These are phyloP conservation scores for Microascus cirrosus DNA, from an alignment of 2,329 filamentous ascomycete genomes.

Conservation along the genomic window DNA sequence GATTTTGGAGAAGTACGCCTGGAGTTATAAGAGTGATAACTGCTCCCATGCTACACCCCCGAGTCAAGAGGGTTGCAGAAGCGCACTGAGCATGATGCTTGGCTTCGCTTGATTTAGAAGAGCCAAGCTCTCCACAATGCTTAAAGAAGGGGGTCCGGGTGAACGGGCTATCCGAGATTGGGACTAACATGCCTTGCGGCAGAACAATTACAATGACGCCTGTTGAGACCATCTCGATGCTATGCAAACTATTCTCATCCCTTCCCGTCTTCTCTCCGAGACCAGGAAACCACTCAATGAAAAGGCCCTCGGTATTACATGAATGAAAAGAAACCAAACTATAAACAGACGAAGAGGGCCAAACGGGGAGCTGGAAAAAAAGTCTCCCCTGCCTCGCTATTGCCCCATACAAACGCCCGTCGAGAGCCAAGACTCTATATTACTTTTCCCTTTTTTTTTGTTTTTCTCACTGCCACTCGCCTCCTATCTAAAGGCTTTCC, in stretches of 20 bases:
- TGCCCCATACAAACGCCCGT: background rate
- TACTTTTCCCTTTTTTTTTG: background rate
- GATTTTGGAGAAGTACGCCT: background rate
- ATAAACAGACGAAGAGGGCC: background rate
- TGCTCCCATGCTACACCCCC: too few species aligned
- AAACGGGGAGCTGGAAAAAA: constrained; percentile 1
- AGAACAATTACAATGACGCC: background rate
- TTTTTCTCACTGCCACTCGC: background rate
- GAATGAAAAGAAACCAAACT: background rate
- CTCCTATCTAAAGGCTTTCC: background rate
- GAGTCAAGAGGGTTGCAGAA: too few species aligned
- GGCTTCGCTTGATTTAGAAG: too few species aligned
- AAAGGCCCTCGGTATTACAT: background rate
- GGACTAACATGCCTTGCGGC: background rate
- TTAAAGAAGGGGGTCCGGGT: too few species aligned
- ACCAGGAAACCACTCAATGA: background rate
- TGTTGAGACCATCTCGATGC: background rate
- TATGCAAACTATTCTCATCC: background rate
- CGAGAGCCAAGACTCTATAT: background rate
- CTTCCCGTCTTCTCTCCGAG: background rate
- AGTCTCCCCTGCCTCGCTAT: background rate
- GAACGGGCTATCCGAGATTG: too few species aligned
- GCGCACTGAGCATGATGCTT: too few species aligned
- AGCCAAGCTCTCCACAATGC: too few species aligned
- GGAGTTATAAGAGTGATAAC: background rate